A percentile compares a stretch with the other conserved stretches of the same genome.
These are phyloP conservation scores for Tuber borchii DNA, from an alignment of 495 filamentous ascomycete species.

Conservation along the genomic window DNA sequence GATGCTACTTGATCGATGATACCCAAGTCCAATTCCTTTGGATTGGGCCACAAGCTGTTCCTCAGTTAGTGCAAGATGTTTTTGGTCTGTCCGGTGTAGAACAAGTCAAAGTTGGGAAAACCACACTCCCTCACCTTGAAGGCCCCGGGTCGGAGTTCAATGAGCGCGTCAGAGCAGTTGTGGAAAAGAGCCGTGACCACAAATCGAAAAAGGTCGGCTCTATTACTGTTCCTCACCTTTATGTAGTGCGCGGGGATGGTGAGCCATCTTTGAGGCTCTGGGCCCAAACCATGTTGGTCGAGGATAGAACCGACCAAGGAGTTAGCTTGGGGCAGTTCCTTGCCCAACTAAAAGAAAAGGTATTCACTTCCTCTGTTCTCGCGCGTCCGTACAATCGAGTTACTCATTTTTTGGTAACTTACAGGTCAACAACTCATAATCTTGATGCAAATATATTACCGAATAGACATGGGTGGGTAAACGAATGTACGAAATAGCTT, in stretches of 20 bases:
- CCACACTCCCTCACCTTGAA: constrained; percentile 72
- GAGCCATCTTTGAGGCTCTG: constrained; percentile 92
- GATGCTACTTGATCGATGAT: constrained; percentile 96
- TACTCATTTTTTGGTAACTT: constrained; percentile 23
- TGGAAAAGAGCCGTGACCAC: constrained; percentile 87
- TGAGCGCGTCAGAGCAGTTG: constrained; percentile 78
- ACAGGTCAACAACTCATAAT: constrained; percentile 38
- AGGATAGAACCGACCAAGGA: constrained; percentile 90
- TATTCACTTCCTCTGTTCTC: constrained; percentile 48
- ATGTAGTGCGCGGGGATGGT: constrained; percentile 89
- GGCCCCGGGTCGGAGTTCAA: constrained; percentile 71
- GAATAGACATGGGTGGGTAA: neutral
- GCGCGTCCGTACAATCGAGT: neutral
- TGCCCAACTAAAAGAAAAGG: constrained; percentile 89
- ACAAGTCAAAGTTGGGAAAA: constrained; percentile 85
- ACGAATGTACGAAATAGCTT: neutral
- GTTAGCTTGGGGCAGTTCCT: constrained; percentile 91
- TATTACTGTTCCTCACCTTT: constrained; percentile 84
- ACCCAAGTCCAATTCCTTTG: constrained; percentile 96
- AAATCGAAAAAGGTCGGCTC: constrained; percentile 77
- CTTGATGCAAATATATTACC: neutral
- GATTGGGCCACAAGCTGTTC: constrained; percentile 88
- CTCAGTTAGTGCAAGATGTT: constrained; percentile 79
- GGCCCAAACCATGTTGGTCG: constrained; percentile 92
- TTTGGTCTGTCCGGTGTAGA: constrained; percentile 76